Base-by-base conservation (phyloP, 169 alveolate species). In the Perkinsus chesapeaki region DNA sequence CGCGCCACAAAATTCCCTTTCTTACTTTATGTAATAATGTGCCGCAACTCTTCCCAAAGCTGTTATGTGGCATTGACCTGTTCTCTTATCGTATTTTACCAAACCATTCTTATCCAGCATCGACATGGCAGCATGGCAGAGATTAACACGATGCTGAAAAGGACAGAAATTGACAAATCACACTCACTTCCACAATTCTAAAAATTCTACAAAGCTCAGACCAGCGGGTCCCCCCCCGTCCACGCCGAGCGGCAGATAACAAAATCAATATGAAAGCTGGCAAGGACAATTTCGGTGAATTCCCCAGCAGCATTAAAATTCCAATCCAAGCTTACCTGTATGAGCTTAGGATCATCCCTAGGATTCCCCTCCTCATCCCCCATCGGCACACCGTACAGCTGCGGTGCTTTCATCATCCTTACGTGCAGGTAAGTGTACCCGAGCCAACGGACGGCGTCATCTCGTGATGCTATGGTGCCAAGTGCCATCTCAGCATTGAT, bases 31-130 rank as follows among this genome's bases (percentile, higher is more conserved):
- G 97, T 99, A 99, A 97, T 98, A 99, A 95, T 98, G 99, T 92
- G 99, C 97, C 20, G 99, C 99, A 10, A 99, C 98, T 91, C 98
- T 97, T 0, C 99, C 99, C 73, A 99, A 95, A 7, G 99, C 98
- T 12, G 99, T 98, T 31, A 99, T 96, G 95, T 97, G 97, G 99
- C 97, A 36, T 96, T 94, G n/a, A 99, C 99, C 94, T 94, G 96
- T 93, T 31, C 96, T 94, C 60, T 93, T 93, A 92, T 99, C 99
- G 94, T 99, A 99, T 93, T 98, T 97, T 23, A 99, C 97, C 93
- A 99, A 96, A 39, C 97, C 97, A 94, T 97, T 96, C 94, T 97
- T 97, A 95, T 99, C 99, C 90, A 99, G 95, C 72, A 96, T 93
- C 91, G 96, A 92, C 91, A 99, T 98, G 31, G 99, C 99, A 3